Percentiles rank a stretch among this genome's conserved stretches.
Evolutionary conservation across 2,329 filamentous ascomycete species (phyloP).

Genomic region (Clarireedia homoeocarpa): DNA sequence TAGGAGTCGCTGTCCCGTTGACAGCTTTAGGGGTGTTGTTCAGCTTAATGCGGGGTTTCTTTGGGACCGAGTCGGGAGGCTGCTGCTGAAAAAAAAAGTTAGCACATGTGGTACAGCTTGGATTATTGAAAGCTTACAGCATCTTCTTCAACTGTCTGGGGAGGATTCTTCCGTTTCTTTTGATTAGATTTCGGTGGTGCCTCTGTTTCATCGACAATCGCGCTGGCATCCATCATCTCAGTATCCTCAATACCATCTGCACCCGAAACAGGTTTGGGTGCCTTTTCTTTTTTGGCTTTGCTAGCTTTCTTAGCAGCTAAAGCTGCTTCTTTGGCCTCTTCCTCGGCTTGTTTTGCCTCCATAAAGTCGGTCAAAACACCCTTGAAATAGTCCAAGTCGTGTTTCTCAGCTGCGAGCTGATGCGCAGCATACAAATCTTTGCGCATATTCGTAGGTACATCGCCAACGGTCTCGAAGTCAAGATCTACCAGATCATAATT

Average conservation of each 20-base stretch:
- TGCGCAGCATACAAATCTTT: conserved; percentile 77
- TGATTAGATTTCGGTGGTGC: conserved; percentile 41
- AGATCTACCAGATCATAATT: conserved; percentile 78
- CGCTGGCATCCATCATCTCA: conserved; percentile 49
- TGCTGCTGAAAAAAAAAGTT: conserved; percentile 1
- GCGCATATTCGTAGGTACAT: conserved; percentile 64
- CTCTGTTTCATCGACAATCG: conserved; percentile 44
- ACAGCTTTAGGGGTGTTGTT: conserved; percentile 62
- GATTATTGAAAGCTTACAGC: conserved; percentile 43
- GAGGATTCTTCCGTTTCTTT: conserved; percentile 80
- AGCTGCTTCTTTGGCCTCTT: conserved; percentile 37
- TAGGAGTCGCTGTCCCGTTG: conserved; percentile 37
- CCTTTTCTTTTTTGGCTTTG: conserved; percentile 32
- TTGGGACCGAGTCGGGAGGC: conserved; percentile 43
- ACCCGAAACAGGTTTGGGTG: conserved; percentile 36
- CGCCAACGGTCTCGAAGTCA: conserved; percentile 61
- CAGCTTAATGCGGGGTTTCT: conserved; percentile 60
- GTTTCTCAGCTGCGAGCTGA: conserved; percentile 66
- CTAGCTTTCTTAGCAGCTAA: conserved; percentile 39
- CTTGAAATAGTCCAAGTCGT: conserved; percentile 79
- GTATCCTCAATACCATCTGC: conserved; percentile 48
- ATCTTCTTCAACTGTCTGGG: conserved; percentile 45
- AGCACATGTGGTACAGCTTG: not conserved
- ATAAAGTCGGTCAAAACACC: conserved; percentile 62
- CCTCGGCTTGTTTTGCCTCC: conserved; percentile 54